Percentiles rank a stretch among this genome's conserved stretches.
Evolutionary conservation across 495 filamentous ascomycete genomes (phyloP).

Genomic region (Aspergillus ellipticus): DNA sequence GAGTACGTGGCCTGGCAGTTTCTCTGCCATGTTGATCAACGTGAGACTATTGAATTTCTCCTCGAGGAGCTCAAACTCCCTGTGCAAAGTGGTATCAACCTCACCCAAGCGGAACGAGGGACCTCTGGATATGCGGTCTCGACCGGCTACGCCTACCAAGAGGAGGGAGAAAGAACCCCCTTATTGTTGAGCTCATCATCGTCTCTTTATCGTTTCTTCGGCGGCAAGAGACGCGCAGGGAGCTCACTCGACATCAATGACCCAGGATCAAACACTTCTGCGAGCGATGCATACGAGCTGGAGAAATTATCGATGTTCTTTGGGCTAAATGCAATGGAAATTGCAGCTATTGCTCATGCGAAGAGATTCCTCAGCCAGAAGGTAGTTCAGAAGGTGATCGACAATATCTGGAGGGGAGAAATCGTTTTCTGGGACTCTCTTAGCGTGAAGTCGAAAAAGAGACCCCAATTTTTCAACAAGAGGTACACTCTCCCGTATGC

Average conservation of each 20-base stretch:
- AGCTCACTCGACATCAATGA: conserved; percentile 8
- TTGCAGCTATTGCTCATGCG: conserved; percentile 82
- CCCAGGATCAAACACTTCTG: conserved; percentile 7
- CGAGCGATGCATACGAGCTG: conserved; percentile 30
- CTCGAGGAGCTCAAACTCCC: conserved; percentile 65
- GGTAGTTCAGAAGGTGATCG: conserved; percentile 81
- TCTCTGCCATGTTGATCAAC: conserved; percentile 70
- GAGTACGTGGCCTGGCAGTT: conserved; percentile 93
- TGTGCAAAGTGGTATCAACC: conserved; percentile 13
- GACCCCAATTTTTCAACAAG: conserved; percentile 76
- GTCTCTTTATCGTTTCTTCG: conserved; percentile 23
- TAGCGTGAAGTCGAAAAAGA: conserved; percentile 71
- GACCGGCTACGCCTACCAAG: conserved; percentile 2
- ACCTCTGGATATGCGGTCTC: conserved; percentile 12
- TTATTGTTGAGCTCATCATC: conserved; percentile 29
- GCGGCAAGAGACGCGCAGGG: conserved; percentile 11
- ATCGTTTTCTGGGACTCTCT: conserved; percentile 91
- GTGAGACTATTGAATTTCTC: conserved; percentile 78
- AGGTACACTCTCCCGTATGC: conserved; percentile 30
- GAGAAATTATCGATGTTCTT: conserved; percentile 65
- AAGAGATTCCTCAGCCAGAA: conserved; percentile 87
- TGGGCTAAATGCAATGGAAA: conserved; percentile 82
- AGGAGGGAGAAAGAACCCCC: conserved; percentile 26
- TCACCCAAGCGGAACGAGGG: conserved; percentile 27
- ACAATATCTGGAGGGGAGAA: conserved; percentile 86